Conservation (phyloP, 805 yeast species). For the Ogataea saltuana region DNA sequence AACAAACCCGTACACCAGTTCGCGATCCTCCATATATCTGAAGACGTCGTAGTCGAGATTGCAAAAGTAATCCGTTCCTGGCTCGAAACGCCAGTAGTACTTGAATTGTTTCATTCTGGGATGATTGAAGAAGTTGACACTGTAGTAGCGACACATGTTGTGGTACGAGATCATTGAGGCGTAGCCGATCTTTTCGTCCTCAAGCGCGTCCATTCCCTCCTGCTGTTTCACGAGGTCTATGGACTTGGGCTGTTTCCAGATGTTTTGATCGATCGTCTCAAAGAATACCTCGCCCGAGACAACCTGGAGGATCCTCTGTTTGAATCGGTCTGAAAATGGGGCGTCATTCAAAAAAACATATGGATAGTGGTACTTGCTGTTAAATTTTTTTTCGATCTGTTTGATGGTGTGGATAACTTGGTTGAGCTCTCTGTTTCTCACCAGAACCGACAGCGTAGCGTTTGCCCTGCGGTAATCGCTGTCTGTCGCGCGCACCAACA, state of each 20-base stretch:
- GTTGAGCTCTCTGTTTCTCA: conserved; percentile 61
- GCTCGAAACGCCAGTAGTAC: conserved; percentile 85
- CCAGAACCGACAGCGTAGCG: conserved; percentile 74
- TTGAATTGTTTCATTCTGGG: conserved; percentile 60
- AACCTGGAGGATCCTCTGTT: conserved; percentile 38
- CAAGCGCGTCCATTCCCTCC: conserved; percentile 39
- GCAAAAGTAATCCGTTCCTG: conserved; percentile 65
- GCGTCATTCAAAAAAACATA: conserved; percentile 77
- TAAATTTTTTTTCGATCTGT: conserved; percentile 65
- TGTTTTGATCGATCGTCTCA: conserved; percentile 48
- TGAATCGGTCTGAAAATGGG: conserved; percentile 62
- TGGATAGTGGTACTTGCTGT: conserved; percentile 71
- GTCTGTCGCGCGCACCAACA: conserved; percentile 32
- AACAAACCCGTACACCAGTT: conserved; percentile 73
- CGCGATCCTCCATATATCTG: conserved; percentile 65
- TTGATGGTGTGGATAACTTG: conserved; percentile 53
- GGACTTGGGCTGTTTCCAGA: conserved; percentile 49
- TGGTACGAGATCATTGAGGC: conserved; percentile 67
- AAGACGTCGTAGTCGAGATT: conserved; percentile 76
- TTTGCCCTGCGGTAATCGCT: conserved; percentile 51
- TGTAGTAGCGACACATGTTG: conserved; percentile 83
- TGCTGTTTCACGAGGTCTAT: conserved; percentile 41
- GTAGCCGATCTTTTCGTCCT: conserved; percentile 49
- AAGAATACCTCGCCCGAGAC: conserved; percentile 49
- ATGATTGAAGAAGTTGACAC: conserved; percentile 61